Conservation (phyloP, 495 filamentous ascomycete genomes). For the Penicillium canescens region DNA sequence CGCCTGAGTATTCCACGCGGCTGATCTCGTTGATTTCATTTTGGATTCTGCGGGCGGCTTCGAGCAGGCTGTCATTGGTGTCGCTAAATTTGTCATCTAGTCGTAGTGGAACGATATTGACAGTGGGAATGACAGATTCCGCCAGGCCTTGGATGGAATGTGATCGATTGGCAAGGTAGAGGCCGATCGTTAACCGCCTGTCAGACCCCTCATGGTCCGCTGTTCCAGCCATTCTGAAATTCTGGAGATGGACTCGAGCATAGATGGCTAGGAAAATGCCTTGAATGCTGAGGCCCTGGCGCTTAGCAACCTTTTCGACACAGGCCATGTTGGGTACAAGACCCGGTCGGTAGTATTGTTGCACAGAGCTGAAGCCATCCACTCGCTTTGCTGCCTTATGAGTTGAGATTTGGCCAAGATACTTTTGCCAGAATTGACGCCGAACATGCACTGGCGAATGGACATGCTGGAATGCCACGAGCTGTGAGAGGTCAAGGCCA, state of each 20-base stretch:
- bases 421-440: slow-evolving; percentile 33
- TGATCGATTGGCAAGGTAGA: slow-evolving; percentile 40
- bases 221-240: slow-evolving; percentile 1
- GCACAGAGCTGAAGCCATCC: slow-evolving; percentile 20
- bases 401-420: slow-evolving; percentile 24
- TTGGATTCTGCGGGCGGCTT: slow-evolving; percentile 29
- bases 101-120: slow-evolving; percentile 38
- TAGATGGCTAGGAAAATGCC: slow-evolving; percentile 36
- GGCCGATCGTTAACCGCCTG: slow-evolving; percentile 22
- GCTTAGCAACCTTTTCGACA: slow-evolving; percentile 28
- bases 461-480: slow-evolving; percentile 31
- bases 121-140: slow-evolving; percentile 29
- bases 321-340: slow-evolving; percentile 27
- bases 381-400: background rate
- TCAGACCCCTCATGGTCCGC: slow-evolving; percentile 1
- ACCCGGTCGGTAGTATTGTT: slow-evolving; percentile 29
- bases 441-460: slow-evolving; percentile 25
- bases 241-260: slow-evolving; percentile 28
- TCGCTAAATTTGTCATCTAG: slow-evolving; percentile 21
- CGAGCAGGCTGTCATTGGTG: slow-evolving; percentile 17
- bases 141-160: slow-evolving; percentile 27
- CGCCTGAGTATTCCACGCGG: slow-evolving; percentile 25
- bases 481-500: slow-evolving; percentile 22
- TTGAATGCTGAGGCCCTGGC: slow-evolving; percentile 32
- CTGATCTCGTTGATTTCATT: slow-evolving; percentile 34